Percentiles rank a stretch among this genome's conserved stretches.
phyloP scores from a whole-genome alignment of 257 asterid genomes.

The Galeopsis tetrahit region DNA sequence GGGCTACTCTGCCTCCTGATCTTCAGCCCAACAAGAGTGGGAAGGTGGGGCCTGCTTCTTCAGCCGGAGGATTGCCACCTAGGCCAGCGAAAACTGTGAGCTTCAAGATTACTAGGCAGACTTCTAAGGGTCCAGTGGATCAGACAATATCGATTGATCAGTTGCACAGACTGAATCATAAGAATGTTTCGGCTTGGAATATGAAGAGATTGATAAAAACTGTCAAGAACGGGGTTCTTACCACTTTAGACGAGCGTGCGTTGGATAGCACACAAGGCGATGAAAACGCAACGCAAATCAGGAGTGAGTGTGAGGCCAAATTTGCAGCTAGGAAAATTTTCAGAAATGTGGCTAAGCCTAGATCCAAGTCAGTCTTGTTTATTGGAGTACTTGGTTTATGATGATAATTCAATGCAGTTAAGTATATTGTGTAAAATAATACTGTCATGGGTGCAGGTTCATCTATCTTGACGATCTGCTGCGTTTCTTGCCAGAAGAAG shows the following conservation, averaged over 20 bases:
- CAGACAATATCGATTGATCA: constrained; percentile 64
- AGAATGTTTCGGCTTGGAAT: constrained; percentile 91
- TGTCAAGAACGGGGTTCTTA: constrained; percentile 70
- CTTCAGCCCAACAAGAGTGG: constrained; percentile 48
- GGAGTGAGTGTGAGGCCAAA: constrained; percentile 84
- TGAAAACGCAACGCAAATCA: constrained; percentile 70
- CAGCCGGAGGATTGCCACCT: constrained; percentile 59
- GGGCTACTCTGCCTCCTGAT: constrained; percentile 78
- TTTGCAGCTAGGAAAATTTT: constrained; percentile 89
- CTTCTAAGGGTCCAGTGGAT: constrained; percentile 49
- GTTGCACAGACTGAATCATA: constrained; percentile 70
- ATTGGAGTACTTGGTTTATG: neutral
- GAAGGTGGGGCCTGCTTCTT: constrained; percentile 29
- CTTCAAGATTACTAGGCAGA: constrained; percentile 53
- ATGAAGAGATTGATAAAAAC: constrained; percentile 88
- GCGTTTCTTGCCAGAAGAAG: constrained; percentile 84
- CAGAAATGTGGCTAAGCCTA: constrained; percentile 81
- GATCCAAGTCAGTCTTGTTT: constrained; percentile 63
- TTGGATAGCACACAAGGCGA: constrained; percentile 53
- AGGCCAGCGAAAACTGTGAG: constrained; percentile 54
- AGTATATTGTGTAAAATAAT: neutral
- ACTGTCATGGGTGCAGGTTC: constrained; percentile 47
- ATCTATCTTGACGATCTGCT: constrained; percentile 70
- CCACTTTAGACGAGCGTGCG: constrained; percentile 80
- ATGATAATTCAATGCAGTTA: neutral